Evolutionary conservation across 2,329 filamentous ascomycete species (phyloP), one percentile per base, ranked within the genome.

Genomic region (Aspergillus versicolor): DNA sequence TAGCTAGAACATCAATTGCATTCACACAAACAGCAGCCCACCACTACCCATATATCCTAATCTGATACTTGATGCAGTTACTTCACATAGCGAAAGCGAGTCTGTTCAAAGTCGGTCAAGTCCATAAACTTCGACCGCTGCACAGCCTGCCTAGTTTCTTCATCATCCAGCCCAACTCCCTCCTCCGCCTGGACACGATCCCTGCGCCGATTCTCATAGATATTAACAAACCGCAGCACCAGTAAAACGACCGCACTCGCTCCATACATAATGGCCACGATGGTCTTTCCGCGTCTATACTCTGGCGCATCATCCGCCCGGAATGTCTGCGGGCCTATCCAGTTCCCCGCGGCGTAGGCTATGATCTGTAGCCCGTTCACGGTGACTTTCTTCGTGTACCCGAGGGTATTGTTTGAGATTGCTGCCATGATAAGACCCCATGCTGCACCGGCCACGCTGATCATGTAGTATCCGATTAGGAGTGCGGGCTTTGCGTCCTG

Each of bases 381-480:
- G 1, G 77, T 79, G 22, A 79, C 76, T 58, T 81, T 81, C 68
- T 82, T 82, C 3, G 78, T 79, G 54, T 82, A 77, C 0, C 79
- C 79, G 5, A 76, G 77, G 3, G 77, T 70, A 56, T 82, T 82
- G 15, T 27, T 30, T 9, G 34, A 41, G 47, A 50, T 41, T 2
- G 47, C 37, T 3, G 21, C 27, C 47, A 42, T 27, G 3, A 41
- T 5, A 1, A 42, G 34, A 69, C 74, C 0, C 76, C 73, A 65
- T 3, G 72, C 63, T 1, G 73, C 70, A 6, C 75, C 73, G 30
- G 75, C 72, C 3, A 70, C 68, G 56, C 77, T 73, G 22, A 72
- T 74, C 24, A 79, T 66, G 58, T 78, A 79, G 54, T 75, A 74
- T 0, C 75, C 77, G 1, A 74, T 67, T 6, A 79, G 64, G 30